Conservation (phyloP, 73 alveolate species). For the Paramecium biaurelia region DNA sequence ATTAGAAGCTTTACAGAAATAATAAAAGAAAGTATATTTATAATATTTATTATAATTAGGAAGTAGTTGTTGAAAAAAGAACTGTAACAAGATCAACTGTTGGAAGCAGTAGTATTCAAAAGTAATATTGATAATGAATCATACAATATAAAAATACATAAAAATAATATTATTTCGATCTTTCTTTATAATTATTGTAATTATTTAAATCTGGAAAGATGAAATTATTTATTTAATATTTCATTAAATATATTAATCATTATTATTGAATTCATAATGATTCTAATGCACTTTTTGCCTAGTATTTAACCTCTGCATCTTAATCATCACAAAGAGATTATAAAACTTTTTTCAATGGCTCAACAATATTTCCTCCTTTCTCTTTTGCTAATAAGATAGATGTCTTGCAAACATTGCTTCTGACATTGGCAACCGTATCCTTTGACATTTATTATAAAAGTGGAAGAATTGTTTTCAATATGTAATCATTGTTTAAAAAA, state of each 20-base stretch:
- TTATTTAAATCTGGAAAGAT: background rate
- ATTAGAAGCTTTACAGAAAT: background rate
- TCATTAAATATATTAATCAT: background rate
- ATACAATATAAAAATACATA: background rate
- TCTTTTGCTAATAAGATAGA: background rate
- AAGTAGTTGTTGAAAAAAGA: slow-evolving; percentile 31
- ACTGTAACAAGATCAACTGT: slow-evolving; percentile 16
- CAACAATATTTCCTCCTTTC: background rate
- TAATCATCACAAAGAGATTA: slow-evolving; percentile 49
- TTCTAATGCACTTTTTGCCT: slow-evolving; percentile 56
- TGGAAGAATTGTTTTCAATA: slow-evolving; percentile 50
- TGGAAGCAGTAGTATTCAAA: background rate
- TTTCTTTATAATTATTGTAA: too few species aligned
- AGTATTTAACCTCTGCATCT: slow-evolving; percentile 54
- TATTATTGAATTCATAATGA: background rate
- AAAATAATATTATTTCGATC: background rate
- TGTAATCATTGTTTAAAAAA: slow-evolving; percentile 2
- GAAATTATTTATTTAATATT: background rate
- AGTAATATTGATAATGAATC: background rate
- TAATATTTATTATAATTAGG: background rate
- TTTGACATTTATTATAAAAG: slow-evolving; percentile 18
- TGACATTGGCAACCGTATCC: slow-evolving; percentile 51
- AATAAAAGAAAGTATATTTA: background rate
- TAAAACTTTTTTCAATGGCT: slow-evolving; percentile 46
- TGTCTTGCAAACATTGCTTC: slow-evolving; percentile 49